Conservation (phyloP, 768 basidiomycete genomes). For the Tylopilus plumbeoviolaceoides region DNA sequence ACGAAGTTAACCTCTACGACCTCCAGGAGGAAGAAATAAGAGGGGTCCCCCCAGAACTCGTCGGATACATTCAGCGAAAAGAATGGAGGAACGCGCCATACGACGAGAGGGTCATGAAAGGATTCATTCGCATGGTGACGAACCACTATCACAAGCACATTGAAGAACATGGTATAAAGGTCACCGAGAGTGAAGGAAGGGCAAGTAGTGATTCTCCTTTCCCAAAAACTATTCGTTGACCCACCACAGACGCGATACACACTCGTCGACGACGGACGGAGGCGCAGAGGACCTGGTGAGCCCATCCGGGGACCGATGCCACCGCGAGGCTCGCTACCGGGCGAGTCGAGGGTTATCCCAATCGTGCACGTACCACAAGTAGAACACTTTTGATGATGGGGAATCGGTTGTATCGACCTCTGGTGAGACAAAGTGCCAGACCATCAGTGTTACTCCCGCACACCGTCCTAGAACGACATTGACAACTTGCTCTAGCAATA, state of each 20-base stretch:
- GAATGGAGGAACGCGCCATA: constrained; percentile 37
- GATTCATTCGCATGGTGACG: constrained; percentile 25
- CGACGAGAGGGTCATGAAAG: constrained; percentile 17
- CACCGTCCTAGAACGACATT: too few species aligned
- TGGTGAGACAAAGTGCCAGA: too few species aligned
- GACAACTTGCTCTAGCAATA: too few species aligned
- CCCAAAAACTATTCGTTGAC: not conserved
- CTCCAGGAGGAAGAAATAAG: constrained; percentile 33
- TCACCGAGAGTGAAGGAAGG: constrained; percentile 15
- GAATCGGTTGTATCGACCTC: not conserved
- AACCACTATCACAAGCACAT: constrained; percentile 26
- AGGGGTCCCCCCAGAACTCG: constrained; percentile 19
- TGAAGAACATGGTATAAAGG: constrained; percentile 16
- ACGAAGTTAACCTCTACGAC: constrained; percentile 44
- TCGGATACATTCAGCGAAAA: constrained; percentile 26
- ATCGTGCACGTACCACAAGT: constrained; percentile 17
- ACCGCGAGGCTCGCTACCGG: constrained; percentile 18
- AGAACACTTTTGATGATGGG: constrained; percentile 2
- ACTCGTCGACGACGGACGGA: constrained; percentile 4
- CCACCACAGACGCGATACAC: constrained; percentile 12
- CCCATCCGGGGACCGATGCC: constrained; percentile 23
- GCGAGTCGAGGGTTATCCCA: constrained; percentile 24
- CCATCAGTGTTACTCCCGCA: too few species aligned
- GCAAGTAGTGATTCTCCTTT: constrained; percentile 5
- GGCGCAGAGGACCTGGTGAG: not conserved